Evolutionary conservation across 305 asterid genomes (phyloP).

Genomic region (Fraxinus latifolia): DNA sequence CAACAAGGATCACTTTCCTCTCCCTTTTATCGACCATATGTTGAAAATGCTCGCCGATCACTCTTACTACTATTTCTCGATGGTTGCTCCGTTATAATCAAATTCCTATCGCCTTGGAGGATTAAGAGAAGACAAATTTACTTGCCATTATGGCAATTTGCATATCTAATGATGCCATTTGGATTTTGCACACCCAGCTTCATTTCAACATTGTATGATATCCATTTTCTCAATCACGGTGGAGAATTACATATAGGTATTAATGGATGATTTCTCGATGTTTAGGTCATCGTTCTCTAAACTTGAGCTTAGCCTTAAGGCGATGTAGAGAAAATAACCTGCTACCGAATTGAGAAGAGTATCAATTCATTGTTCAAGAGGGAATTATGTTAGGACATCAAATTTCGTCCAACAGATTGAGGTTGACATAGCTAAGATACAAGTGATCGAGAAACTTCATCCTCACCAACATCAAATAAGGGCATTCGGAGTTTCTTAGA

Average conservation of each 20-base stretch:
- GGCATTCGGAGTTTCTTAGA: not conserved
- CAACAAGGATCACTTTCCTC: not conserved
- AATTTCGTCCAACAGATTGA: not conserved
- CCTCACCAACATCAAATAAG: not conserved
- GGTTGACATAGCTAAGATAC: not conserved
- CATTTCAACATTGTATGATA: not conserved
- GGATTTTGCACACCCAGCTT: not conserved
- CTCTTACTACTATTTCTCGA: not conserved
- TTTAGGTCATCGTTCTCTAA: not conserved
- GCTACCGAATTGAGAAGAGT: not conserved
- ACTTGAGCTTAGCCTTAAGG: not conserved
- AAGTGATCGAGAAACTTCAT: not conserved
- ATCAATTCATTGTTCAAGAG: not conserved
- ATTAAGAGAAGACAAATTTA: not conserved
- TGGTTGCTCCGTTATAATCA: not conserved
- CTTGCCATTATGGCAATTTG: not conserved
- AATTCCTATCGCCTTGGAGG: not conserved
- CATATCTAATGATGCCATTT: not conserved
- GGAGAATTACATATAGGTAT: not conserved
- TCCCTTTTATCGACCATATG: not conserved
- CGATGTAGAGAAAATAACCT: not conserved
- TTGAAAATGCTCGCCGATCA: not conserved
- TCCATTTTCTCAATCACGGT: not conserved
- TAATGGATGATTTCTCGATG: not conserved
- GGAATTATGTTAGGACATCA: not conserved